These are phyloP conservation scores for Raphanus raphanistrum DNA, from an alignment of 345 rosid genomes.

Conservation along the genomic window DNA sequence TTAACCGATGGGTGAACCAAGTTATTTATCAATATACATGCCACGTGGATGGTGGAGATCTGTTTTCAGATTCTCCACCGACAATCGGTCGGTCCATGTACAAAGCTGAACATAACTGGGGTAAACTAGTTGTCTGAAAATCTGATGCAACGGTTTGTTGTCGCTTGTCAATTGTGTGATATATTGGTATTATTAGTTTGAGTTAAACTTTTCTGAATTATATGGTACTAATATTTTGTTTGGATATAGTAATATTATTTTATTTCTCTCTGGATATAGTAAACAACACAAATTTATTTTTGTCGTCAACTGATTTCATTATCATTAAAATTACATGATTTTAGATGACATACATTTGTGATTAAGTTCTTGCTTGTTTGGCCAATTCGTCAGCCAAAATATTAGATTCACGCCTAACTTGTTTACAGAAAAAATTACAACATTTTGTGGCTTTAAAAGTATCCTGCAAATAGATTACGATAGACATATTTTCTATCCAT, in stretches of 20 bases:
- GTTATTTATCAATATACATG: not conserved
- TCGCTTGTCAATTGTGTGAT: slow-evolving; percentile 10
- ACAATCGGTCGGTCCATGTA: slow-evolving; percentile 32
- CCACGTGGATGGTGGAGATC: slow-evolving; percentile 33
- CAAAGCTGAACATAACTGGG: not conserved
- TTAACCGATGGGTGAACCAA: slow-evolving; percentile 3
- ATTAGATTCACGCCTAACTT: not conserved
- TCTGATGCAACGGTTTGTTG: slow-evolving; percentile 27
- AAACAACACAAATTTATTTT: not conserved
- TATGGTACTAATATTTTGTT: not conserved
- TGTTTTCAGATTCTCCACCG: slow-evolving; percentile 35
- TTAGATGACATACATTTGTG: not conserved
- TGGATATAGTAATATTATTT: not conserved
- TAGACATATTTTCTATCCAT: not conserved
- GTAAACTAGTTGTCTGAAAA: slow-evolving; percentile 11
- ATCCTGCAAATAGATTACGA: not conserved
- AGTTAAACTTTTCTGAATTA: not conserved
- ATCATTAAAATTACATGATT: not conserved
- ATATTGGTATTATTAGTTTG: not conserved
- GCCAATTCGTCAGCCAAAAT: not conserved
- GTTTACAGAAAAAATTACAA: not conserved
- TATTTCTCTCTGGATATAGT: no score
- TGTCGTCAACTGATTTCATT: no score
- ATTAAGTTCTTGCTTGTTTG: not conserved
- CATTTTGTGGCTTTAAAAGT: not conserved